These are phyloP conservation scores for Fusarium subtropicale DNA, from an alignment of 2,329 filamentous ascomycete genomes.

Conservation along the genomic window DNA sequence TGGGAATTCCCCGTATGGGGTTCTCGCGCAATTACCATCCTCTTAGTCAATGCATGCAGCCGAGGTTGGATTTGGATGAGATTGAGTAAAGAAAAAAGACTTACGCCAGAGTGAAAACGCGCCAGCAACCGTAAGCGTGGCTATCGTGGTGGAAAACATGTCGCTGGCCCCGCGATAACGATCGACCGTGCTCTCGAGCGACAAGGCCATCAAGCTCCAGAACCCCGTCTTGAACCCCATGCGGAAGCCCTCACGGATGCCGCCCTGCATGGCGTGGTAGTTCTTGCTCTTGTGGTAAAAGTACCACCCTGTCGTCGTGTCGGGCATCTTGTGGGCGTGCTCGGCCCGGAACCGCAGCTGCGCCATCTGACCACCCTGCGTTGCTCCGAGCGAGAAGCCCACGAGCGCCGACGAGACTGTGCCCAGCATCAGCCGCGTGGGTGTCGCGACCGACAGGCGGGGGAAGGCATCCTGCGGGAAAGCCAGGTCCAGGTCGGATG, in stretches of 20 bases:
- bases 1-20: slow-evolving; percentile 35
- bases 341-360: slow-evolving; percentile 92
- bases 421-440: slow-evolving; percentile 74
- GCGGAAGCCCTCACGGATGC: slow-evolving; percentile 79
- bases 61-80: slow-evolving; percentile 4
- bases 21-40: slow-evolving; percentile 18
- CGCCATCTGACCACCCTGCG: slow-evolving; percentile 78
- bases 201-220: slow-evolving; percentile 81
- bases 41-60: slow-evolving; percentile 29
- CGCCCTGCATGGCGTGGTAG: slow-evolving; percentile 84
- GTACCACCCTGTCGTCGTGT: slow-evolving; percentile 88
- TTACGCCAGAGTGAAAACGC: slow-evolving; percentile 87
- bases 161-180: slow-evolving; percentile 76
- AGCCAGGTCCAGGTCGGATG: slow-evolving; percentile 18
- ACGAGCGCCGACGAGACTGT: slow-evolving; percentile 71
- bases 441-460: slow-evolving; percentile 71
- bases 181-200: slow-evolving; percentile 88
- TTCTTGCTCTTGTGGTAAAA: slow-evolving; percentile 99
- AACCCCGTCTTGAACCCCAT: slow-evolving; percentile 78
- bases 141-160: slow-evolving; percentile 82
- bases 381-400: slow-evolving; percentile 77
- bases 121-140: slow-evolving; percentile 86
- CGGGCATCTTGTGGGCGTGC: slow-evolving; percentile 93
- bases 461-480: slow-evolving; percentile 52
- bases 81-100: slow-evolving; percentile 48